phyloP scores from a whole-genome alignment of 164 flowering plant species.

The Santalum album region DNA sequence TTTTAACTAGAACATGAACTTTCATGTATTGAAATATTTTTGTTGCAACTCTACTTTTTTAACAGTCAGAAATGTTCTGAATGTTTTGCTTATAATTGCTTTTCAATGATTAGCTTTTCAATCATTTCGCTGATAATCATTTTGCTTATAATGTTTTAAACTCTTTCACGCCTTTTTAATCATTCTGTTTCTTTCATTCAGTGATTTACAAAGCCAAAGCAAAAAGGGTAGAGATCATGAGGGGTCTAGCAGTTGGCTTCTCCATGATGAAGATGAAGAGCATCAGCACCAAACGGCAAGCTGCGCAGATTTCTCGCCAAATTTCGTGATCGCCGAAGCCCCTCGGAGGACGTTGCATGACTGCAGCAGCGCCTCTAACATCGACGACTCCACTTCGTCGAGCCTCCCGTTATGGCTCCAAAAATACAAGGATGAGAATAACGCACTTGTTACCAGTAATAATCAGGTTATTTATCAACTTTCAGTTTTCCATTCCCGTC shows the following conservation, averaged over 20 bases:
- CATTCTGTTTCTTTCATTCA: constrained; percentile 5
- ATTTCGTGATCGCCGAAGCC: constrained; percentile 41
- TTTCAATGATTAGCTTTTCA: too few species aligned
- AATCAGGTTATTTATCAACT: constrained; percentile 40
- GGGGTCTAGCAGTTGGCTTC: constrained; percentile 16
- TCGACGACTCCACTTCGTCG: constrained; percentile 46
- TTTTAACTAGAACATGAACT: too few species aligned
- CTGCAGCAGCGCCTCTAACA: constrained; percentile 15
- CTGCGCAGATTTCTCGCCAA: constrained; percentile 45
- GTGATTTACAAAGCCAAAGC: constrained; percentile 34
- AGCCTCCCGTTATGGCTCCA: constrained; percentile 87
- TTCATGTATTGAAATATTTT: too few species aligned
- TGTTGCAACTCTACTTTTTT: too few species aligned
- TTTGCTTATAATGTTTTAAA: neutral
- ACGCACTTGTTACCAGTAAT: constrained; percentile 14
- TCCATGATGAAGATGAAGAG: constrained; percentile 17
- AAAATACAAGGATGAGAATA: constrained; percentile 56
- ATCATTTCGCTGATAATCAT: too few species aligned
- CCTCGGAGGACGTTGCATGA: constrained; percentile 7
- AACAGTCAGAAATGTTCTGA: too few species aligned
- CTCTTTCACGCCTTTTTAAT: neutral
- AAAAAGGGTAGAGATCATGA: constrained; percentile 34
- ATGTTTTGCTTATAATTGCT: too few species aligned
- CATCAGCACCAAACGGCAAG: constrained; percentile 37
- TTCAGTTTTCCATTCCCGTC: too few species aligned